phyloP scores from a whole-genome alignment of 768 basidiomycete species.

The Dentipellis sp. region DNA sequence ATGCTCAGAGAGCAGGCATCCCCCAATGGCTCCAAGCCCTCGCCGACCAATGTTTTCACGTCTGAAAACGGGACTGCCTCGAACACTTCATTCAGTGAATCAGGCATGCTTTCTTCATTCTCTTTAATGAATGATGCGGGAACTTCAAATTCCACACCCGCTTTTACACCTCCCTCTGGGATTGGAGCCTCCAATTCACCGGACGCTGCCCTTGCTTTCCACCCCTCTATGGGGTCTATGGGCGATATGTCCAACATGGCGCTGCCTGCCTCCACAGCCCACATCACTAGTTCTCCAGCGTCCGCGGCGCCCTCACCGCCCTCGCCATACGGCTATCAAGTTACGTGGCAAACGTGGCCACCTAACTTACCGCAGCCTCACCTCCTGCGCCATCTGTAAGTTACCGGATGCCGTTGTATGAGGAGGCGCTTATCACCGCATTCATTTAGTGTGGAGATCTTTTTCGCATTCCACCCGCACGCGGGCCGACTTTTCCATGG shows the following conservation, averaged over 20 bases:
- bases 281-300: neutral
- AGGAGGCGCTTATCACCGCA: neutral
- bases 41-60: neutral
- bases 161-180: neutral
- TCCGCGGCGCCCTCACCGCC: neutral
- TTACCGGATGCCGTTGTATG: neutral
- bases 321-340: conserved; percentile 3
- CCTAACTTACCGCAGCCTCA: conserved; percentile 50
- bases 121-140: neutral
- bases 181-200: too few relatives aligned
- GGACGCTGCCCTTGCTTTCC: too few relatives aligned
- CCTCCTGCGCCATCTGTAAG: conserved; percentile 58
- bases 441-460: conserved; percentile 54
- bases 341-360: conserved; percentile 37
- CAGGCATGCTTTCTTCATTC: neutral
- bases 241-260: neutral
- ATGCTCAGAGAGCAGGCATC: conserved; percentile 32
- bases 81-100: neutral
- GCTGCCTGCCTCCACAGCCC: neutral
- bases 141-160: neutral
- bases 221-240: neutral
- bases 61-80: neutral
- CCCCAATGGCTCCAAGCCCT: neutral
- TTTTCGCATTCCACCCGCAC: conserved; percentile 73
- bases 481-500: conserved; percentile 63